These are phyloP conservation scores for Scleroderma bovista DNA, from an alignment of 768 basidiomycete species.

Conservation along the genomic window DNA sequence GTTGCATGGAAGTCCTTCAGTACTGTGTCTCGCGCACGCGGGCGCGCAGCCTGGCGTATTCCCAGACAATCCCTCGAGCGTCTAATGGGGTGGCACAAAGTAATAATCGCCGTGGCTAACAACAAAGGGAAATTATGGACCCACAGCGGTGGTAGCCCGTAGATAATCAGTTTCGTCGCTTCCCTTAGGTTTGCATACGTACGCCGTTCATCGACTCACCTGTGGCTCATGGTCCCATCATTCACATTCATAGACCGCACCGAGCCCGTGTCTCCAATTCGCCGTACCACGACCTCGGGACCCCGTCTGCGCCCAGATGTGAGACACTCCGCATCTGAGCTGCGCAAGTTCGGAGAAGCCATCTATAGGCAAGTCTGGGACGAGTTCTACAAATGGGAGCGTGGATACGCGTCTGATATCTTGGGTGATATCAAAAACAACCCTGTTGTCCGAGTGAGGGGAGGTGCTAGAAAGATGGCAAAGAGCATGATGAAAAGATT, in stretches of 20 bases:
- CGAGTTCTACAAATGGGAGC: slow-evolving; percentile 45
- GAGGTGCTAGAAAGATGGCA: slow-evolving; percentile 12
- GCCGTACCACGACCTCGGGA: neutral
- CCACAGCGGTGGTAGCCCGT: too few species aligned
- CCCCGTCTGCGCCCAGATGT: neutral
- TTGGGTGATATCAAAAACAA: slow-evolving; percentile 13
- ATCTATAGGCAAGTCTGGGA: slow-evolving; percentile 38
- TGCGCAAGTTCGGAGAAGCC: slow-evolving; percentile 19
- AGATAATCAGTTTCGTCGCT: neutral
- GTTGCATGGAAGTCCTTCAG: too few species aligned
- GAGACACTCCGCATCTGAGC: slow-evolving; percentile 3
- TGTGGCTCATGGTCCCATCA: neutral
- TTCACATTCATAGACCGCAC: slow-evolving; percentile 17
- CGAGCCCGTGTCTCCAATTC: slow-evolving; percentile 15
- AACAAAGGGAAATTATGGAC: too few species aligned
- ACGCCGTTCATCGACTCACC: neutral
- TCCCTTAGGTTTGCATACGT: neutral
- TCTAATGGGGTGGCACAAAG: too few species aligned
- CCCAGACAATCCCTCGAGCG: too few species aligned
- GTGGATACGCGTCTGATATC: slow-evolving; percentile 20
- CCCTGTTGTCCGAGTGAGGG: slow-evolving; percentile 4
- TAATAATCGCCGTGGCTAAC: too few species aligned
- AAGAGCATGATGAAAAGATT: slow-evolving; percentile 3
- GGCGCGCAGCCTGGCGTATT: too few species aligned
- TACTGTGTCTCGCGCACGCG: too few species aligned